Conservation (phyloP, 2,329 filamentous ascomycete species). For the Talaromyces sp. region DNA sequence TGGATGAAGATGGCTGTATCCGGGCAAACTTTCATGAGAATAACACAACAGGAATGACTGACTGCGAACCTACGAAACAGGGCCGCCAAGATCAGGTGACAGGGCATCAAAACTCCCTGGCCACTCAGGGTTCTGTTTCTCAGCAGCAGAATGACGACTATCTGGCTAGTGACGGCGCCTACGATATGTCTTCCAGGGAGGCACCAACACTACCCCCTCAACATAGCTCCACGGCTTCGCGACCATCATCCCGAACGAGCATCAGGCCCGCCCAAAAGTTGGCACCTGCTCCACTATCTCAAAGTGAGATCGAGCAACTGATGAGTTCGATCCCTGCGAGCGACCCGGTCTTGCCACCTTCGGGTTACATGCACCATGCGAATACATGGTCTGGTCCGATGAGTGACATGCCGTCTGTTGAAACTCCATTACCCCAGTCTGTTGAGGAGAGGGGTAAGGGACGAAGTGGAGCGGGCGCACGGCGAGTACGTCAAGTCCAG, state of each 20-base stretch:
- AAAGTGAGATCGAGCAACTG: slow-evolving; percentile 33
- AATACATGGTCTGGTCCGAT: slow-evolving; percentile 46
- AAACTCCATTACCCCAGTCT: slow-evolving; percentile 33
- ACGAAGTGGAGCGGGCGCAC: slow-evolving; percentile 54
- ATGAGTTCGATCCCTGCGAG: slow-evolving; percentile 45
- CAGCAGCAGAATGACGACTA: slow-evolving; percentile 24
- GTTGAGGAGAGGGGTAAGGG: slow-evolving; percentile 34
- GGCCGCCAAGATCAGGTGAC: slow-evolving; percentile 2
- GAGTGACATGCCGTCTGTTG: slow-evolving; percentile 43
- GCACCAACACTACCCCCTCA: slow-evolving; percentile 26
- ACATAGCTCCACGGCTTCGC: slow-evolving; percentile 30
- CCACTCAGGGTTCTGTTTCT: slow-evolving; percentile 21
- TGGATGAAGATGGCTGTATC: slow-evolving; percentile 57
- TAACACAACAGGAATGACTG: background rate
- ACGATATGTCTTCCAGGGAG: slow-evolving; percentile 23
- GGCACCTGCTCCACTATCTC: slow-evolving; percentile 36
- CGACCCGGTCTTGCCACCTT: slow-evolving; percentile 44
- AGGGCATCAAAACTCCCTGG: background rate
- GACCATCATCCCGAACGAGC: slow-evolving; percentile 39
- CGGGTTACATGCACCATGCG: slow-evolving; percentile 35
- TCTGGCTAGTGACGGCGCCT: slow-evolving; percentile 21
- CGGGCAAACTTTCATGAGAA: slow-evolving; percentile 18
- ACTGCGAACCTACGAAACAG: slow-evolving; percentile 4
- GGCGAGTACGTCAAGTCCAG: slow-evolving; percentile 64
- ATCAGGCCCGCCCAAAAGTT: slow-evolving; percentile 35